Evolutionary conservation across 805 yeast genomes (phyloP).

Genomic region (Priceomyces melissophilus): DNA sequence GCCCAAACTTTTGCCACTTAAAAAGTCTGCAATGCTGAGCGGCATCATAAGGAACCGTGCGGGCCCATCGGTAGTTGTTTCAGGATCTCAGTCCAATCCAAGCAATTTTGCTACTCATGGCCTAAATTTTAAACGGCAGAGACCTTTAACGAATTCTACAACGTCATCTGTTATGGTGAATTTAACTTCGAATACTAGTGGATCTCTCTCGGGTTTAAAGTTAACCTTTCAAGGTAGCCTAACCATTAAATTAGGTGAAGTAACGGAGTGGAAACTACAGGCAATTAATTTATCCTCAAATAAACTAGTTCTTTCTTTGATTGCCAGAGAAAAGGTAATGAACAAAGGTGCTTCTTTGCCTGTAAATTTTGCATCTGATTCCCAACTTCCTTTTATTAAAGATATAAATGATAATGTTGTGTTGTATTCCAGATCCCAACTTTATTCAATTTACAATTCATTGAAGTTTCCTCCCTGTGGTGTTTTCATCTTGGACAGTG

Average conservation of each 20-base stretch:
- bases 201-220: constrained; percentile 30
- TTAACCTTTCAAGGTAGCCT: constrained; percentile 64
- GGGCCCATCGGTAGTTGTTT: constrained; percentile 6
- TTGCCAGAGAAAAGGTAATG: constrained; percentile 25
- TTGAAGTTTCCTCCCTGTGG: constrained; percentile 49
- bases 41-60: constrained; percentile 15
- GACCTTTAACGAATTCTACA: constrained; percentile 8
- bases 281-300: constrained; percentile 59
- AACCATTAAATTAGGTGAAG: constrained; percentile 55
- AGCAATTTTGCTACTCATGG: background rate
- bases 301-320: constrained; percentile 49
- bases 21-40: constrained; percentile 22
- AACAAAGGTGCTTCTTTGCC: constrained; percentile 16
- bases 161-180: constrained; percentile 35
- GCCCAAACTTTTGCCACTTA: constrained; percentile 8
- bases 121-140: constrained; percentile 1
- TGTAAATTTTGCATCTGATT: constrained; percentile 8
- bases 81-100: constrained; percentile 1
- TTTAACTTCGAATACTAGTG: constrained; percentile 23
- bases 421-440: constrained; percentile 20
- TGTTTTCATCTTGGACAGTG: constrained; percentile 60
- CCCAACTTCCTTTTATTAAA: background rate
- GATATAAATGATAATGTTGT: constrained; percentile 9
- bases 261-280: constrained; percentile 61
- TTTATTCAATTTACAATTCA: constrained; percentile 31